These are phyloP conservation scores for Mortierella hygrophila DNA, from an alignment of 192 early-diverging fungal genomes.

Conservation along the genomic window DNA sequence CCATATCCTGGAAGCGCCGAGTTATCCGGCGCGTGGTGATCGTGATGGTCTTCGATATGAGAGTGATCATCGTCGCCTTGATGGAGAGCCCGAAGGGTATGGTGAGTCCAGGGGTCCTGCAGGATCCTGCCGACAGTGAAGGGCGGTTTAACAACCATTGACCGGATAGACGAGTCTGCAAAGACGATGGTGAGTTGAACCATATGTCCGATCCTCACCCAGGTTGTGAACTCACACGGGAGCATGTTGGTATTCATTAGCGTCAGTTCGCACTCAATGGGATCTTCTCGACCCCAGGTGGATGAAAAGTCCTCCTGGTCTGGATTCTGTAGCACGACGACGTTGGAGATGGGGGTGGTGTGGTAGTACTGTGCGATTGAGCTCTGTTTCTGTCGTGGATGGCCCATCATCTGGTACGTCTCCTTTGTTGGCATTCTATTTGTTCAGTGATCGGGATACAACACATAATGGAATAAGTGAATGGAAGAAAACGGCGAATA, in stretches of 20 bases:
- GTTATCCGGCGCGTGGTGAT: background rate
- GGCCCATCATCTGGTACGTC: background rate
- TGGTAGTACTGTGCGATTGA: background rate
- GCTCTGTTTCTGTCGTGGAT: background rate
- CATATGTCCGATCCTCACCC: slow-evolving; percentile 13
- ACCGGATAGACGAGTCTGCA: background rate
- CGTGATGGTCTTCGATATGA: background rate
- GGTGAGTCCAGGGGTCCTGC: slow-evolving; percentile 12
- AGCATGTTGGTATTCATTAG: background rate
- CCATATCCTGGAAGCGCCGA: slow-evolving; percentile 15
- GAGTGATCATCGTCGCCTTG: background rate
- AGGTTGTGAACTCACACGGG: slow-evolving; percentile 9
- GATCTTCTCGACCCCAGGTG: slow-evolving; percentile 20
- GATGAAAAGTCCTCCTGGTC: slow-evolving; percentile 4
- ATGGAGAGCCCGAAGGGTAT: background rate
- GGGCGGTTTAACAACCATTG: slow-evolving; percentile 19
- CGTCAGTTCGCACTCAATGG: slow-evolving; percentile 9
- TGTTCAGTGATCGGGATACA: background rate
- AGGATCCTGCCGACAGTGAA: slow-evolving; percentile 4
- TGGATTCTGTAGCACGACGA: background rate
- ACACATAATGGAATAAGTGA: background rate
- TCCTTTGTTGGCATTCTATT: background rate
- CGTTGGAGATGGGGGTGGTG: background rate
- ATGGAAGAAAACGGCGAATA: background rate
- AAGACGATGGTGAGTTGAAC: slow-evolving; percentile 15